Evolutionary conservation across 257 asterid genomes (phyloP).

Genomic region (Parsonsia alboflavescens): DNA sequence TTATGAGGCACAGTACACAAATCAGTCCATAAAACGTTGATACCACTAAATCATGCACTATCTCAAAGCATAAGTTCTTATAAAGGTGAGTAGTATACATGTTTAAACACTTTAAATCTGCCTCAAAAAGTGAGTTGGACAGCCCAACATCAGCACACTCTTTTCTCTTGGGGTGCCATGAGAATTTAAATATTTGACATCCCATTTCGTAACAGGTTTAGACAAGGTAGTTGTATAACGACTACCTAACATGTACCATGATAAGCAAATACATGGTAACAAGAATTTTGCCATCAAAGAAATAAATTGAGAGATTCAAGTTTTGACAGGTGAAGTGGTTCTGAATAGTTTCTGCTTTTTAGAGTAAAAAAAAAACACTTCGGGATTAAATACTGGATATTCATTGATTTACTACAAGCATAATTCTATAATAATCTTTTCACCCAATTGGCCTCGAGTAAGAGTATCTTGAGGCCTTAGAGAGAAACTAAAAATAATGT

Average conservation of each 20-base stretch:
- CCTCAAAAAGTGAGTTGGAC: background rate
- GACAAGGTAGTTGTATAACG: background rate
- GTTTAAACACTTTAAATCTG: background rate
- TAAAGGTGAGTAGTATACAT: background rate
- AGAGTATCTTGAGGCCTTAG: background rate
- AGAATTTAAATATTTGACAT: background rate
- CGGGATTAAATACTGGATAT: background rate
- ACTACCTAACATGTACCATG: background rate
- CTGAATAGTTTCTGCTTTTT: background rate
- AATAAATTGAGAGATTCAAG: constrained; percentile 1
- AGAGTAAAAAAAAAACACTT: background rate
- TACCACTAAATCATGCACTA: background rate
- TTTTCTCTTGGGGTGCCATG: background rate
- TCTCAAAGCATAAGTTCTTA: background rate
- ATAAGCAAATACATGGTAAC: no score
- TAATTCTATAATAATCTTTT: background rate
- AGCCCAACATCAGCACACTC: background rate
- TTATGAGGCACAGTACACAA: background rate
- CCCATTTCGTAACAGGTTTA: background rate
- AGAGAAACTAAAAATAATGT: no score
- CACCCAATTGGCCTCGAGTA: background rate
- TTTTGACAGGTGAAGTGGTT: background rate
- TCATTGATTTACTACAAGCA: background rate
- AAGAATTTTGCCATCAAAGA: background rate
- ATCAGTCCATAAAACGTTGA: background rate